phyloP scores from a whole-genome alignment of 495 filamentous ascomycete genomes.

The Pyrenula massariospora region DNA sequence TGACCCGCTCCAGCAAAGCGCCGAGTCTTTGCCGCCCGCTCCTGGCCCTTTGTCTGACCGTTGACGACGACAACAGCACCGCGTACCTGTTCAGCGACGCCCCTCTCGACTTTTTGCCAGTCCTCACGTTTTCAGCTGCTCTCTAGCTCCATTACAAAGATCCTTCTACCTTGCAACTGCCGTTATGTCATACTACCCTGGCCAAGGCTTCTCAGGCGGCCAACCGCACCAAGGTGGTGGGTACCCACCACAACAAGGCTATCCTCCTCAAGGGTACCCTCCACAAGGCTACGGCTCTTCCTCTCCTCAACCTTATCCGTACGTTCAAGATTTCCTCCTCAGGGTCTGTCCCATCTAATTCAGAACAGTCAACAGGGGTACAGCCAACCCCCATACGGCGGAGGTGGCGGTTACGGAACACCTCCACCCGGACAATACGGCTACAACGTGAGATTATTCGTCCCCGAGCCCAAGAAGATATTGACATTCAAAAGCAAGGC shows the following conservation, averaged over 20 bases:
- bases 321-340: constrained; percentile 7
- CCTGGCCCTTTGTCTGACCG: neutral
- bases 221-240: constrained; percentile 23
- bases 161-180: neutral
- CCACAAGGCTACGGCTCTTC: constrained; percentile 23
- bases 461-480: neutral
- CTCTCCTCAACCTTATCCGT: constrained; percentile 19
- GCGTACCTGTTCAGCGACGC: neutral
- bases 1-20: neutral
- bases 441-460: constrained; percentile 24
- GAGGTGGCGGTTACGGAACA: constrained; percentile 17
- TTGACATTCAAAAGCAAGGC: constrained; percentile 5
- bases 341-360: neutral
- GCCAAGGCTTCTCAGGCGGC: constrained; percentile 20
- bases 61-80: neutral
- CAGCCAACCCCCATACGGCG: constrained; percentile 26
- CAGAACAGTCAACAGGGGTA: constrained; percentile 32
- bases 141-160: neutral
- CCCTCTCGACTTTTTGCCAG: too few species aligned
- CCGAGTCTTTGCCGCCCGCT: neutral
- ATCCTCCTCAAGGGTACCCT: constrained; percentile 26
- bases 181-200: constrained; percentile 41
- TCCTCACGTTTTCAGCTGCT: too few species aligned
- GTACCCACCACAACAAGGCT: constrained; percentile 36
- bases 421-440: constrained; percentile 27